A percentile compares a stretch with the other conserved stretches of the same genome.
Evolutionary conservation across 768 basidiomycete genomes (phyloP).

Genomic region (Hygrophoropsis aurantiaca): DNA sequence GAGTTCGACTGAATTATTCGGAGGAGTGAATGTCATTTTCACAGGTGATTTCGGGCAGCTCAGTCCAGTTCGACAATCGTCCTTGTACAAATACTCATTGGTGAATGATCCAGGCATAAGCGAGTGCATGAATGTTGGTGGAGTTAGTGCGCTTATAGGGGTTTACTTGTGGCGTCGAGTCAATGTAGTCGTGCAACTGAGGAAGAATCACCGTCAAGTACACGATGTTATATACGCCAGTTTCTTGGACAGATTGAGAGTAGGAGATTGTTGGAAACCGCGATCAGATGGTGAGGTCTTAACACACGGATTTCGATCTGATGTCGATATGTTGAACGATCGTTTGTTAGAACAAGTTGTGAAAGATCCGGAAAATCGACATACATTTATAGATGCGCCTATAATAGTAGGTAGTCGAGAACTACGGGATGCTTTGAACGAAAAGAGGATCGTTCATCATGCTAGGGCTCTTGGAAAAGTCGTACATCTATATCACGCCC

Average conservation of each 20-base stretch:
- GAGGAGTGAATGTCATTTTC: conserved; percentile 32
- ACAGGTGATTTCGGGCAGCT: conserved; percentile 30
- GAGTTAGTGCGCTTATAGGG: conserved; percentile 14
- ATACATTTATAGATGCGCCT: not conserved
- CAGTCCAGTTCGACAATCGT: conserved; percentile 16
- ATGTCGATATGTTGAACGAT: not conserved
- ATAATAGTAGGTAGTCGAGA: not conserved
- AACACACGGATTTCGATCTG: not conserved
- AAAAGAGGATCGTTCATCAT: no score
- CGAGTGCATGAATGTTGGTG: conserved; percentile 10
- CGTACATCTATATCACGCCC: not conserved
- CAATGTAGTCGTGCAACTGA: conserved; percentile 11
- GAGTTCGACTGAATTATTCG: conserved; percentile 16
- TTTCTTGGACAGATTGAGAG: conserved; percentile 7
- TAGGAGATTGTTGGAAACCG: conserved; percentile 13
- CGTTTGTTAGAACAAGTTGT: no score
- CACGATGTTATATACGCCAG: not conserved
- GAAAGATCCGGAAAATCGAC: no score
- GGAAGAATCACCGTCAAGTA: conserved; percentile 9
- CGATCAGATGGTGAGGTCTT: no score
- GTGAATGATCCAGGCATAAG: conserved; percentile 6
- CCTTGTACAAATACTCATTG: conserved; percentile 16
- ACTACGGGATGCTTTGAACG: not conserved
- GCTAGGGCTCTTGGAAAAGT: no score
- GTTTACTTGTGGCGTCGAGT: conserved; percentile 1